Evolutionary conservation across 768 basidiomycete species (phyloP), one percentile per base, ranked within the genome.

Genomic region (Boletus insuetus): DNA sequence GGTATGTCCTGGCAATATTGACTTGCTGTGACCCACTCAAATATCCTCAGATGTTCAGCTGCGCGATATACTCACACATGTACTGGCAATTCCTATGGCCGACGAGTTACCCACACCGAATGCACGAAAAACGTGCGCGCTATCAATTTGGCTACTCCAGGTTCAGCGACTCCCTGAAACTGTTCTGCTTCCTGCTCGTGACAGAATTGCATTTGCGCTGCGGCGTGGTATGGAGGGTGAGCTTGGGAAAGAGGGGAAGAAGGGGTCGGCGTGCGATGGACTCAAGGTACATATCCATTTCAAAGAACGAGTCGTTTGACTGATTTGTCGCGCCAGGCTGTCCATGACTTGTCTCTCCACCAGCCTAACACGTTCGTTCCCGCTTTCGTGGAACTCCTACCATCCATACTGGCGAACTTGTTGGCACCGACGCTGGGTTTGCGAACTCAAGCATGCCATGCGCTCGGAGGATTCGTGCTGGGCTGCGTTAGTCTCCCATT

Each of bases 201-300:
- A 84, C 60, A 79, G 85, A 24, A 89, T 94, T 34, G 79, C 85
- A 2, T 83, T 82, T 54, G 87, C 88, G 3, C 66, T 93, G 19
- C 79, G 83, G 48, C 84, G 91, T 42, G 91, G 86, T 24, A 80
- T 94, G 55, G 87, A 89, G 51, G 91, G 91, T 8, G 87, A 92
- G 58, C 80, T 93, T 14, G 91, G 91, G 6, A 90, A 89, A 66
- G 91, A 94, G 68, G 91, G 91, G 11, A 93, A 93, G 75, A 92
- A 91, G 64, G 91, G 91, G 0, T 83, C 91, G 5, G 80, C 78
- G 2, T 86, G 80, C 34, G 91, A 94, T 68, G 89, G 87, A 20
- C 77, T 91, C 44, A 89, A 85, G 80, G 91, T 86, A 65, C 61
- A 71, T 66, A 17, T 41, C 40, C 37, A 34, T 24, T 58, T 51